phyloP scores from a whole-genome alignment of 1,284 basidiomycete genomes.

The Leccinum pachyderme region DNA sequence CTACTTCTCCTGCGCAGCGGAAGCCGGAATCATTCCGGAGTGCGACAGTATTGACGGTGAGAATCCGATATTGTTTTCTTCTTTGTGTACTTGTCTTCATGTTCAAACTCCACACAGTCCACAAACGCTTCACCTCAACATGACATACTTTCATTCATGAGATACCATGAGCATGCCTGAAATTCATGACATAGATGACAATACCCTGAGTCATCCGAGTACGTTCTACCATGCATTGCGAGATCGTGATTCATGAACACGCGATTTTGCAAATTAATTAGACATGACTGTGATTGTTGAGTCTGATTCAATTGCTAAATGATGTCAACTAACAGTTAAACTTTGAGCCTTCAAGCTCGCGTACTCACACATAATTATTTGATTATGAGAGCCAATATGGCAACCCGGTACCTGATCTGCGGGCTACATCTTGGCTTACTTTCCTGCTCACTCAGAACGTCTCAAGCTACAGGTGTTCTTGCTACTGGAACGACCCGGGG shows the following conservation, averaged over 20 bases:
- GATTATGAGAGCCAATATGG: background rate
- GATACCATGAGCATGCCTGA: background rate
- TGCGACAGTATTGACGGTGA: background rate
- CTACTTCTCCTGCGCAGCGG: too few species aligned
- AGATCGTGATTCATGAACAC: background rate
- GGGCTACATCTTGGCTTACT: background rate
- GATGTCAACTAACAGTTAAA: background rate
- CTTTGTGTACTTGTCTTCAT: background rate
- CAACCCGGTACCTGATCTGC: conserved; percentile 1
- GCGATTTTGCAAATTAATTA: background rate
- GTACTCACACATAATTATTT: background rate
- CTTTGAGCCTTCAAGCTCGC: background rate
- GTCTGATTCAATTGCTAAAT: background rate
- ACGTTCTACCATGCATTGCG: background rate
- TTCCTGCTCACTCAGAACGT: background rate
- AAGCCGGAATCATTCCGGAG: too few species aligned
- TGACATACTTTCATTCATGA: background rate
- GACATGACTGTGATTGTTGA: background rate
- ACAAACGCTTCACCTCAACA: background rate
- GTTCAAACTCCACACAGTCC: background rate
- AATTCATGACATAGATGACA: background rate
- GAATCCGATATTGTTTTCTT: background rate
- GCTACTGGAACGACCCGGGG: background rate
- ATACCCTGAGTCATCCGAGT: background rate
- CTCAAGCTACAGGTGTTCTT: background rate